Evolutionary conservation across 2,329 filamentous ascomycete genomes (phyloP), one percentile per base, ranked within the genome.

Genomic region (Aureobasidium leucospermi): DNA sequence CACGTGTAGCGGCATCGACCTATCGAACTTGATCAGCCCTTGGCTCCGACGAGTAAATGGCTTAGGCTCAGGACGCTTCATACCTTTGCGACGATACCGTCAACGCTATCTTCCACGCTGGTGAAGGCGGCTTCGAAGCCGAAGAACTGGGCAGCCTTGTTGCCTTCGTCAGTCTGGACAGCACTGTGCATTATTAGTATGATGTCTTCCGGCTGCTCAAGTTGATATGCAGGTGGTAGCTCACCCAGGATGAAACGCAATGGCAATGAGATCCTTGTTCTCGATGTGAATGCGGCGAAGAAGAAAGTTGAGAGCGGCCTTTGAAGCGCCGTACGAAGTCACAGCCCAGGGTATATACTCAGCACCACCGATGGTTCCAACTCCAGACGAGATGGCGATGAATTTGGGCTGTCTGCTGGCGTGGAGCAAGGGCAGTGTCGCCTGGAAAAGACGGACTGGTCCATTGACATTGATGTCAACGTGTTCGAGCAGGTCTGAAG

Each of bases 311-410:
- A 71, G 64, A 64, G 64, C 70, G 1, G 71, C 67, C 64, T 82
- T 82, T 56, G 72, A 72, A 1, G 75, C 64, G 0, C 75, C 79
- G 61, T 83, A 81, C 0, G 71, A 70, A 0, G 73, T 69, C n/a
- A 65, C 69, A 0, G 72, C 68, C 1, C 73, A 41, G 23, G 61
- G 60, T 13, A 48, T 45, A 10, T 34, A 38, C 10, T 65, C 63
- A 61, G 61, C 61, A 15, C 49, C 29, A 23, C 34, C 51, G 15
- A 58, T 47, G 15, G 41, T 36, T 23, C 28, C 55, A 19, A 48
- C 41, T n/a, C 15, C 31, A 9, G 55, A 38, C n/a, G 38, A 71
- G 39, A 79, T 70, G 4, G 70, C 63, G 3, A 73, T 69, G 34
- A 75, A 79, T 15, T 71, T 69, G 0, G 75, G 73, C 29, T 53